Percentiles rank a stretch among this genome's conserved stretches.
Conservation (phyloP, 768 basidiomycete species). For the Paxillus rubicundulus region DNA sequence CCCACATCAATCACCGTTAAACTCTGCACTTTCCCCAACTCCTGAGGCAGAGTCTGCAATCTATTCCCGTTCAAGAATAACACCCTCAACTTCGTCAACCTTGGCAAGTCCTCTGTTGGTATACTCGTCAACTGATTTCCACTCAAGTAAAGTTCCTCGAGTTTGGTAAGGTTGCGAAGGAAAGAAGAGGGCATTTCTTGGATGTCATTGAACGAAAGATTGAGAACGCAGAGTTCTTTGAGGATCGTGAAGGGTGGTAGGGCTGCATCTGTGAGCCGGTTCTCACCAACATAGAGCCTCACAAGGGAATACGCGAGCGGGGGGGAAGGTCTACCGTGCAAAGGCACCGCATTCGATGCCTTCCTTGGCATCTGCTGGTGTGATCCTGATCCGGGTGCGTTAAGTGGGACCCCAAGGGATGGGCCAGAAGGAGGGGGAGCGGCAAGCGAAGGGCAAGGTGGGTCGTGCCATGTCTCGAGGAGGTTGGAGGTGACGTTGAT, state of each 20-base stretch:
- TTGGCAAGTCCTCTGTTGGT: slow-evolving; percentile 84
- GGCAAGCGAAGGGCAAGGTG: slow-evolving; percentile 40
- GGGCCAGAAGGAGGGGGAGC: slow-evolving; percentile 20
- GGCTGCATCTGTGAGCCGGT: slow-evolving; percentile 76
- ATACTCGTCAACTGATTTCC: slow-evolving; percentile 92
- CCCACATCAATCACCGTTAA: slow-evolving; percentile 88
- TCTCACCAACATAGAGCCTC: slow-evolving; percentile 86
- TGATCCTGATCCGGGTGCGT: slow-evolving; percentile 13
- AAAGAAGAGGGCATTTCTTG: slow-evolving; percentile 81
- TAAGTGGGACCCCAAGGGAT: slow-evolving; percentile 19
- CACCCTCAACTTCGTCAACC: slow-evolving; percentile 62
- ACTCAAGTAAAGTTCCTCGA: slow-evolving; percentile 89
- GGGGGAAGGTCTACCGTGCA: slow-evolving; percentile 37
- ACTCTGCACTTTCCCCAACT: slow-evolving; percentile 77
- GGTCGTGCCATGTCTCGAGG: slow-evolving; percentile 68
- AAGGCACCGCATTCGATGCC: slow-evolving; percentile 33
- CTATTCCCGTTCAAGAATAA: slow-evolving; percentile 93
- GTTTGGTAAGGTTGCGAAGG: slow-evolving; percentile 61
- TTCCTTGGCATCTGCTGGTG: slow-evolving; percentile 27
- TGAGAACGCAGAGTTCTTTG: slow-evolving; percentile 76
- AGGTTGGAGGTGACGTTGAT: slow-evolving; percentile 92
- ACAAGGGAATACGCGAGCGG: slow-evolving; percentile 72
- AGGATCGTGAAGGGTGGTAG: slow-evolving; percentile 74
- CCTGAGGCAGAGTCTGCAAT: slow-evolving; percentile 87
- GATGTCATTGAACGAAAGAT: slow-evolving; percentile 93